Percentiles rank a stretch among this genome's conserved stretches.
Evolutionary conservation across 164 flowering plant genomes (phyloP).

Genomic region (Hamamelis virginiana): DNA sequence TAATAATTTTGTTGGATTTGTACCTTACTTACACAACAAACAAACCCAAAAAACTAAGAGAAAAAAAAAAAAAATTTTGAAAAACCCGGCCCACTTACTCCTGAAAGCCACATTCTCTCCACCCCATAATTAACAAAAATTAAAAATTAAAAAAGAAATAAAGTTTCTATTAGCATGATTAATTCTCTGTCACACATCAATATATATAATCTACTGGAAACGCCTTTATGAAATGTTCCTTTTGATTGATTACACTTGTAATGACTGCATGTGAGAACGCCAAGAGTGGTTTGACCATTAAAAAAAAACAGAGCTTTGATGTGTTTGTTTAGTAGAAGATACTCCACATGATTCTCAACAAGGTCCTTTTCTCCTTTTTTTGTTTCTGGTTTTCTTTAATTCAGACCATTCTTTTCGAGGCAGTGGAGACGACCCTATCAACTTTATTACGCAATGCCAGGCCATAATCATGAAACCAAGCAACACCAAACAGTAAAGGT

Average conservation of each 20-base stretch:
- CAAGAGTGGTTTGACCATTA: constrained; percentile 1
- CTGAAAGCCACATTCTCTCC: too few species aligned
- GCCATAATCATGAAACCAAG: neutral
- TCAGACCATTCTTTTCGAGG: constrained; percentile 9
- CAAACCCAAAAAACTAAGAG: too few species aligned
- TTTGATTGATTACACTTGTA: neutral
- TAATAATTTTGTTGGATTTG: too few species aligned
- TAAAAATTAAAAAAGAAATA: too few species aligned
- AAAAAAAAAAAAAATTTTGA: too few species aligned
- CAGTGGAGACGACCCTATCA: constrained; percentile 5
- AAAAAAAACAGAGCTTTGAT: neutral
- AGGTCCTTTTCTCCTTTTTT: neutral
- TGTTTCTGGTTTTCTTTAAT: neutral
- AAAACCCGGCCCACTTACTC: too few species aligned
- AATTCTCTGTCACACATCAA: too few species aligned
- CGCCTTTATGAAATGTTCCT: neutral
- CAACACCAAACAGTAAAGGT: neutral
- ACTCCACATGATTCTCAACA: constrained; percentile 4
- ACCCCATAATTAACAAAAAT: too few species aligned
- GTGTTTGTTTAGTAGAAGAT: constrained; percentile 10
- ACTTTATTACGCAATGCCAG: neutral
- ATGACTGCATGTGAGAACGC: constrained; percentile 3
- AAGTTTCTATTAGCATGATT: too few species aligned
- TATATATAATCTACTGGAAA: too few species aligned
- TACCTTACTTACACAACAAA: too few species aligned